These are phyloP conservation scores for Huntiella bhutanensis DNA, from an alignment of 2,329 filamentous ascomycete genomes.

Conservation along the genomic window DNA sequence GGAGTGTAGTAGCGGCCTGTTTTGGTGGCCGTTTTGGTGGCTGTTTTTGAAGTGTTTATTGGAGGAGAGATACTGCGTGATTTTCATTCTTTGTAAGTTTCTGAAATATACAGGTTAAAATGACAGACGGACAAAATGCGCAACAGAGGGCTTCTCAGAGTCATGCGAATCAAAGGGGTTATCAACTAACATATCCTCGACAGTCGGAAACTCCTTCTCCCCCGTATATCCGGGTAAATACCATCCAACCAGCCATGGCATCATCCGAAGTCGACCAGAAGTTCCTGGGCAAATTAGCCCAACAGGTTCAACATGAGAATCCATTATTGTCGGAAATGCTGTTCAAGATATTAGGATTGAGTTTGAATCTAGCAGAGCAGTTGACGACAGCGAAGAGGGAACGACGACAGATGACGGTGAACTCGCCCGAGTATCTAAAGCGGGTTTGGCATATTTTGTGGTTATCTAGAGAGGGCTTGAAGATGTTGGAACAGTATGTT, in stretches of 20 bases:
- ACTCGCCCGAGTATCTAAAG: slow-evolving; percentile 60
- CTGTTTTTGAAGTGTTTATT: no score
- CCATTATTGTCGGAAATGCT: slow-evolving; percentile 64
- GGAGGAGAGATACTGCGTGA: no score
- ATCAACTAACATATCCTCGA: no score
- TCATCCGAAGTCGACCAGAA: slow-evolving; percentile 96
- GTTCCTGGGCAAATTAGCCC: slow-evolving; percentile 77
- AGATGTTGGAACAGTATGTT: slow-evolving; percentile 74
- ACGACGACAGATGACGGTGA: slow-evolving; percentile 60
- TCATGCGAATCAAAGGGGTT: no score
- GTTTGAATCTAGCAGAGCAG: slow-evolving; percentile 69
- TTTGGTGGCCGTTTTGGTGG: no score
- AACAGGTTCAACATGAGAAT: slow-evolving; percentile 57
- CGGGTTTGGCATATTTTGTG: slow-evolving; percentile 82
- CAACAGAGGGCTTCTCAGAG: no score
- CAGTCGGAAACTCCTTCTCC: no score
- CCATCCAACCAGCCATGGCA: slow-evolving; percentile 43
- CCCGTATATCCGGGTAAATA: no score
- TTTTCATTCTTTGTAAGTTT: no score
- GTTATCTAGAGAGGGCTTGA: slow-evolving; percentile 78
- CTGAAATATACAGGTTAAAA: no score
- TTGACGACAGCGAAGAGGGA: slow-evolving; percentile 68
- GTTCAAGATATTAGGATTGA: slow-evolving; percentile 80
- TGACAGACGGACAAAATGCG: no score
- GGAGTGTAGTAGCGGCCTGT: no score